Conservation (phyloP, 1,284 basidiomycete genomes). For the Puccinia coronata region DNA sequence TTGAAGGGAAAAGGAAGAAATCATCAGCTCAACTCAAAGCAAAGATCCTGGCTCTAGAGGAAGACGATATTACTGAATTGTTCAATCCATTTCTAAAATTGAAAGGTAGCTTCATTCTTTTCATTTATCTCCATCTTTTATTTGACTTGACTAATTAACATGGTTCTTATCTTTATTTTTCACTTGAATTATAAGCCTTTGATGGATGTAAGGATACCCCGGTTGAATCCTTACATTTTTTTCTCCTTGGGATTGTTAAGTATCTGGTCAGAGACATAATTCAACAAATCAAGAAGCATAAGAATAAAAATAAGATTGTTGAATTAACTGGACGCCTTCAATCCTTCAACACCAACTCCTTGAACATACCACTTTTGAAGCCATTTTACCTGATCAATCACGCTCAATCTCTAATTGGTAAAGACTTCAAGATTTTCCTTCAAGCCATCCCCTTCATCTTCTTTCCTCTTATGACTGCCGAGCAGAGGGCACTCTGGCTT, state of each 20-base stretch:
- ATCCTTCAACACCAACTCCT: no score
- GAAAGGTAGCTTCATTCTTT: background rate
- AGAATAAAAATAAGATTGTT: no score
- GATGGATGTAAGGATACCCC: background rate
- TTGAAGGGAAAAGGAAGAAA: slow-evolving; percentile 7
- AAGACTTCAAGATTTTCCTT: no score
- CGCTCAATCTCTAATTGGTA: slow-evolving; percentile 58
- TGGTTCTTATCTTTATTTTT: background rate
- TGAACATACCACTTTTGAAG: no score
- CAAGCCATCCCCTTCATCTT: slow-evolving; percentile 60
- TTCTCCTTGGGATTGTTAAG: background rate
- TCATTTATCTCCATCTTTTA: background rate
- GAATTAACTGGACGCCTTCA: no score
- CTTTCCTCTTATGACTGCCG: slow-evolving; percentile 54
- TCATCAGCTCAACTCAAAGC: background rate
- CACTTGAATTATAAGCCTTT: background rate
- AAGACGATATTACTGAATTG: background rate
- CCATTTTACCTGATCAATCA: slow-evolving; percentile 32
- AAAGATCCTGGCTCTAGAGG: background rate
- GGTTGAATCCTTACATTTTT: background rate
- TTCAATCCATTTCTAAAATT: background rate
- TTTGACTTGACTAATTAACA: no score
- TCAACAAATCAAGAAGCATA: no score
- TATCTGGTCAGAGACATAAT: background rate
- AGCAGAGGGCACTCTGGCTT: slow-evolving; percentile 56